phyloP scores from a whole-genome alignment of 805 yeast genomes.

The Saccharomycopsis sp. region DNA sequence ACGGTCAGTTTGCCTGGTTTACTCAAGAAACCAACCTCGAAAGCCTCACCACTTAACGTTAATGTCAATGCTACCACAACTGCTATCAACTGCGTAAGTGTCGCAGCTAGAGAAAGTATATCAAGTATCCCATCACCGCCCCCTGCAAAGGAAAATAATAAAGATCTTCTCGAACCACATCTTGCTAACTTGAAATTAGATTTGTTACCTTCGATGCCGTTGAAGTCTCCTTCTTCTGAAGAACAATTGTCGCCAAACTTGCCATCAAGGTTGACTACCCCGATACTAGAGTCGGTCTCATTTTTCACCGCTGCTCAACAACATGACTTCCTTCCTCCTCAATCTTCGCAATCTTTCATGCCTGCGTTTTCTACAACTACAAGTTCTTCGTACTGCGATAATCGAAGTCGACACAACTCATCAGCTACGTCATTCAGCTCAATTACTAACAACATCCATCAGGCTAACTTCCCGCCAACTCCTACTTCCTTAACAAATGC shows the following conservation, averaged over 20 bases:
- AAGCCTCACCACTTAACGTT: not conserved
- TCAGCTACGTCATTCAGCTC: constrained; percentile 18
- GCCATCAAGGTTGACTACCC: constrained; percentile 20
- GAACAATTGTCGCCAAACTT: constrained; percentile 18
- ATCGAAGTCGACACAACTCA: constrained; percentile 19
- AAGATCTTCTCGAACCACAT: too few relatives aligned
- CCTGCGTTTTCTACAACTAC: not conserved
- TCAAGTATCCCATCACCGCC: too few relatives aligned
- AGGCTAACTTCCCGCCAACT: constrained; percentile 1
- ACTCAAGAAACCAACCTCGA: constrained; percentile 8
- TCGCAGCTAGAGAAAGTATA: too few relatives aligned
- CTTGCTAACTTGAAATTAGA: constrained; percentile 12
- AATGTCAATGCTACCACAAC: too few relatives aligned
- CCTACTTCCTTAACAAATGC: not conserved
- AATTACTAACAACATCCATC: constrained; percentile 1
- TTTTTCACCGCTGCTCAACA: constrained; percentile 4
- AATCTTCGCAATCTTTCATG: not conserved
- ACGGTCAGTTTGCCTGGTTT: constrained; percentile 20
- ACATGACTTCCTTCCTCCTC: constrained; percentile 1
- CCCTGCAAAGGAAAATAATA: too few relatives aligned
- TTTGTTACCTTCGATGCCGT: constrained; percentile 20
- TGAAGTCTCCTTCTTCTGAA: constrained; percentile 16
- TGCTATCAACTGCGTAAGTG: too few relatives aligned
- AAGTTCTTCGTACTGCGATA: not conserved
- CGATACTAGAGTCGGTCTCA: constrained; percentile 10